A percentile compares a stretch with the other conserved stretches of the same genome.
These are phyloP conservation scores for Nakazawaea wyomingensis DNA, from an alignment of 805 yeast genomes.

Conservation along the genomic window DNA sequence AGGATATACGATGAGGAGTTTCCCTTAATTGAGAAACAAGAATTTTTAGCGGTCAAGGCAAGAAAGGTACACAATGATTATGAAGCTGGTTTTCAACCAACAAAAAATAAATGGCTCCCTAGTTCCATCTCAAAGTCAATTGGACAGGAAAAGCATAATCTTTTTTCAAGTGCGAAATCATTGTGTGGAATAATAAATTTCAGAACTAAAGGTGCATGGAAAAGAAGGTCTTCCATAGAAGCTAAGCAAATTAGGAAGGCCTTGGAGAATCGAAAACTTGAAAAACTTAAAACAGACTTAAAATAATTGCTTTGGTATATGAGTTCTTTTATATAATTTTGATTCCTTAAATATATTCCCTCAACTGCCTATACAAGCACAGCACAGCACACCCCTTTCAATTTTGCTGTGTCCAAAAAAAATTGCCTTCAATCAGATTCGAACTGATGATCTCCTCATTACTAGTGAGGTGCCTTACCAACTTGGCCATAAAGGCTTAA, in stretches of 20 bases:
- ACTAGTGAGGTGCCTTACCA: slow-evolving; percentile 15
- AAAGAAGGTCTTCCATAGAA: slow-evolving; percentile 25
- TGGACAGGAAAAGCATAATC: slow-evolving; percentile 1
- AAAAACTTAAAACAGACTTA: not conserved
- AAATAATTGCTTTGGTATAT: too few species aligned
- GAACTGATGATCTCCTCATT: slow-evolving; percentile 14
- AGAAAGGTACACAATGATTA: not conserved
- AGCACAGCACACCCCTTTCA: too few species aligned
- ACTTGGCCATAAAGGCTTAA: slow-evolving; percentile 13
- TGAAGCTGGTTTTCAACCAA: not conserved
- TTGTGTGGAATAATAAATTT: slow-evolving; percentile 9
- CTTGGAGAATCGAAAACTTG: not conserved
- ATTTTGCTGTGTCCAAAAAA: too few species aligned
- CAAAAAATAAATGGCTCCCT: slow-evolving; percentile 4
- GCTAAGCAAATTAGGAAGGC: not conserved
- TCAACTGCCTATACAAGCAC: too few species aligned
- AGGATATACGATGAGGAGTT: not conserved
- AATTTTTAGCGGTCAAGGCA: not conserved
- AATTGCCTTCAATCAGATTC: slow-evolving; percentile 13
- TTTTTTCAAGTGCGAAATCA: not conserved
- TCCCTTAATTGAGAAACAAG: not conserved
- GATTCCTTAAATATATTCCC: too few species aligned
- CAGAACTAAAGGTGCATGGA: slow-evolving; percentile 7
- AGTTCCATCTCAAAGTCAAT: slow-evolving; percentile 1
- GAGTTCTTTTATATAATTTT: too few species aligned